Evolutionary conservation across 2,329 filamentous ascomycete genomes (phyloP).

Genomic region (Hypoxylon sp.): DNA sequence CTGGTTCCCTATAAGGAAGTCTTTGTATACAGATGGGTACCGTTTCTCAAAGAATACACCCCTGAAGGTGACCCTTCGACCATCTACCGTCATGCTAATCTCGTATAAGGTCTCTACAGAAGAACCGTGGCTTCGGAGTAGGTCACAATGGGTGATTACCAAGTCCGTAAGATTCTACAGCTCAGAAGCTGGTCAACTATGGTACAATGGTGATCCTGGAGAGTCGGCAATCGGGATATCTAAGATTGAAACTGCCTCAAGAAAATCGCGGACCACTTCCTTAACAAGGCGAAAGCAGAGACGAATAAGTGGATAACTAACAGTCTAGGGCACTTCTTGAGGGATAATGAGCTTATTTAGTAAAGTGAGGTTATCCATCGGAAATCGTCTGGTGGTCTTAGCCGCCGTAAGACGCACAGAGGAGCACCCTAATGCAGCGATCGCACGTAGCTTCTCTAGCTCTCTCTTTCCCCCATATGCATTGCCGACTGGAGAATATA

Average conservation of each 20-base stretch:
- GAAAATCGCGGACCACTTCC: neutral
- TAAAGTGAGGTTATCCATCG: neutral
- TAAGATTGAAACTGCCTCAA: neutral
- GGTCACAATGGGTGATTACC: neutral
- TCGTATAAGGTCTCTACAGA: neutral
- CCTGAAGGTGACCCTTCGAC: neutral
- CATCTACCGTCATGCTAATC: neutral
- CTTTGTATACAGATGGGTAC: neutral
- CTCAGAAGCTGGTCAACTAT: neutral
- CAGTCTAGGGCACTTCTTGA: neutral
- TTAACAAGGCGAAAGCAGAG: neutral
- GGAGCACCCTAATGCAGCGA: neutral
- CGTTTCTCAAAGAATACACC: neutral
- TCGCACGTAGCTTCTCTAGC: too few species aligned
- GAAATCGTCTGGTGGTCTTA: neutral
- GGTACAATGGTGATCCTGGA: neutral
- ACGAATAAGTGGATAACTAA: neutral
- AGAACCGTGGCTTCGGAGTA: neutral
- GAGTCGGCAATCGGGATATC: neutral
- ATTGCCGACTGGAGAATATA: too few species aligned
- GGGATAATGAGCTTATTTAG: neutral
- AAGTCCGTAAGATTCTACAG: neutral
- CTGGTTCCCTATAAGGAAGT: neutral
- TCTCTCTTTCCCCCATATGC: too few species aligned
- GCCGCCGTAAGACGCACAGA: neutral